Evolutionary conservation across 495 filamentous ascomycete species (phyloP).

Genomic region (Aspergillus leporis): DNA sequence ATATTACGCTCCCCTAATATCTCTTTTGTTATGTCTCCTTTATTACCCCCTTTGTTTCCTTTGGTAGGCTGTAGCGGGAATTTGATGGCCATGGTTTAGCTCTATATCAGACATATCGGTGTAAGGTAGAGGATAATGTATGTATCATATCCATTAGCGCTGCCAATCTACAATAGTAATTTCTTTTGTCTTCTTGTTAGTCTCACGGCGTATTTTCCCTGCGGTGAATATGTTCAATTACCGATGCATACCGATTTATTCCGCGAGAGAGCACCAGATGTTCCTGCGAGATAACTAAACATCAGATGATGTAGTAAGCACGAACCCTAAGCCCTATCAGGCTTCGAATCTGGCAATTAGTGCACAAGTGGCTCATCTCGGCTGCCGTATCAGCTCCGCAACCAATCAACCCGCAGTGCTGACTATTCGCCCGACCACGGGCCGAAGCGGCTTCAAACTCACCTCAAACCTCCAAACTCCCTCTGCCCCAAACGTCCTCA

Average conservation of each 20-base stretch:
- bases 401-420: constrained; percentile 36
- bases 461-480: constrained; percentile 46
- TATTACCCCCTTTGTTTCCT: background rate
- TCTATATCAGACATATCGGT: background rate
- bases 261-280: background rate
- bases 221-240: background rate
- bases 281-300: background rate
- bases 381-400: constrained; percentile 26
- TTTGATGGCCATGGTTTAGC: constrained; percentile 2
- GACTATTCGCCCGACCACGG: constrained; percentile 37
- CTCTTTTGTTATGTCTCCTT: background rate
- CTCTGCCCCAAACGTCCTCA: constrained; percentile 30
- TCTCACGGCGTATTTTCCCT: background rate
- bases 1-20: background rate
- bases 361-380: constrained; percentile 22
- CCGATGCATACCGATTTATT: background rate
- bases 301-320: background rate
- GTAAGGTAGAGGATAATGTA: constrained; percentile 3
- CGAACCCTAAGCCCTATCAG: constrained; percentile 34
- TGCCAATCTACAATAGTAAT: background rate
- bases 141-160: constrained; percentile 1
- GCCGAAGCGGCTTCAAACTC: constrained; percentile 51
- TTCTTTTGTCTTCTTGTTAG: background rate
- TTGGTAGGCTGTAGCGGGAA: constrained; percentile 2
- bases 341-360: constrained; percentile 23